Percentiles rank a stretch among this genome's conserved stretches.
These are phyloP conservation scores for Coleophoma crateriformis DNA, from an alignment of 2,329 filamentous ascomycete genomes.

Conservation along the genomic window DNA sequence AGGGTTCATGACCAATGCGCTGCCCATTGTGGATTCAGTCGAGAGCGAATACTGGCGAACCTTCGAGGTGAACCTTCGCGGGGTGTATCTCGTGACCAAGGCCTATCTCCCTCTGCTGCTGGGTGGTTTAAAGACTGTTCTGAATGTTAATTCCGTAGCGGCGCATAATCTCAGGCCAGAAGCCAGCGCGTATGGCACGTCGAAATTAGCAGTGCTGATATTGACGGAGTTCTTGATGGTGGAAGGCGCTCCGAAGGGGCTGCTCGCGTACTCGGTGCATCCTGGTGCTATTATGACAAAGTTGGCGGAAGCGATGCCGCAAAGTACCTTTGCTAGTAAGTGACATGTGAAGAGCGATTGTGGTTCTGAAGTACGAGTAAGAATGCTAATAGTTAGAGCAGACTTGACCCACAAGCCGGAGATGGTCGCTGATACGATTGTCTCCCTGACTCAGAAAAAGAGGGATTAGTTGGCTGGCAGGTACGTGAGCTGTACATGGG, in stretches of 20 bases:
- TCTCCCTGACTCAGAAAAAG: conserved; percentile 34
- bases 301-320: conserved; percentile 19
- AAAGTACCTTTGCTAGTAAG: conserved; percentile 13
- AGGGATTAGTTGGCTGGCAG: conserved; percentile 40
- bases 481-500: conserved; percentile 38
- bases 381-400: not conserved
- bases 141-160: conserved; percentile 39
- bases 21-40: not conserved
- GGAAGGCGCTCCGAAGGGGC: conserved; percentile 35
- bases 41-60: conserved; percentile 30
- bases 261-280: conserved; percentile 31
- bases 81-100: conserved; percentile 34
- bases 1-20: conserved; percentile 25
- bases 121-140: conserved; percentile 29
- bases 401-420: conserved; percentile 10
- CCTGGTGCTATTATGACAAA: conserved; percentile 31
- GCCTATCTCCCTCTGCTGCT: conserved; percentile 29
- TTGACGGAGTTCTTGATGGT: conserved; percentile 39
- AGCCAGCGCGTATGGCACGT: conserved; percentile 35
- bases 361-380: not conserved
- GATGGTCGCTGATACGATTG: conserved; percentile 36
- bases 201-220: conserved; percentile 40
- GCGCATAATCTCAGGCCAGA: conserved; percentile 28
- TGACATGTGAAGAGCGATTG: not conserved
- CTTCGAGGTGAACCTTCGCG: conserved; percentile 41